phyloP scores from a whole-genome alignment of 2,329 filamentous ascomycete species.

The Daldinia sp. region DNA sequence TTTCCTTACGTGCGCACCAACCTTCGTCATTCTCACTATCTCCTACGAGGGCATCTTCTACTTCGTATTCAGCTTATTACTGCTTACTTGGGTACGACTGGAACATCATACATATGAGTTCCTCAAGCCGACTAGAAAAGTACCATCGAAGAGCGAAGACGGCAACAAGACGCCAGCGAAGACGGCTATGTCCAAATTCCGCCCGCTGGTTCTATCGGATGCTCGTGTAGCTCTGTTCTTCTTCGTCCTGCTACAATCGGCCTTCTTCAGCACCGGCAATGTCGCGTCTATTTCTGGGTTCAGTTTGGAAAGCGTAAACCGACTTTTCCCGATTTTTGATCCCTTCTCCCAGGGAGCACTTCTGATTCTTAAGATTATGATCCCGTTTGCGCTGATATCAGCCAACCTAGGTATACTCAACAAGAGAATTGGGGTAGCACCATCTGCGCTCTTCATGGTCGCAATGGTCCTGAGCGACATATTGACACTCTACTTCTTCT shows the following conservation, averaged over 20 bases:
- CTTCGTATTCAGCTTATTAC: slow-evolving; percentile 81
- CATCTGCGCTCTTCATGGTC: slow-evolving; percentile 90
- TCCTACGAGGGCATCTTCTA: slow-evolving; percentile 98
- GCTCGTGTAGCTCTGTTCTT: slow-evolving; percentile 92
- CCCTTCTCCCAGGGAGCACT: slow-evolving; percentile 91
- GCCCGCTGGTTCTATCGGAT: slow-evolving; percentile 81
- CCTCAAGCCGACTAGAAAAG: slow-evolving; percentile 43
- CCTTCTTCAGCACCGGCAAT: slow-evolving; percentile 97
- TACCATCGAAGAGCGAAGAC: slow-evolving; percentile 26
- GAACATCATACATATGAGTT: slow-evolving; percentile 77
- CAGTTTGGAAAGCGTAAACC: slow-evolving; percentile 86
- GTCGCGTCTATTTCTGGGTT: slow-evolving; percentile 94
- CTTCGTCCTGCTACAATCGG: slow-evolving; percentile 91
- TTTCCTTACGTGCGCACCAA: slow-evolving; percentile 91
- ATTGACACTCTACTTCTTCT: slow-evolving; percentile 95
- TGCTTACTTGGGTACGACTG: slow-evolving; percentile 90
- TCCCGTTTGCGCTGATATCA: slow-evolving; percentile 91
- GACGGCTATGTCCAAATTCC: slow-evolving; percentile 51
- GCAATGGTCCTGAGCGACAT: slow-evolving; percentile 93
- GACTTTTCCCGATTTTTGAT: slow-evolving; percentile 90
- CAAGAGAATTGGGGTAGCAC: slow-evolving; percentile 80
- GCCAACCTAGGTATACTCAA: slow-evolving; percentile 96
- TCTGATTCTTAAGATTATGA: slow-evolving; percentile 86
- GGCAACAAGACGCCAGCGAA: slow-evolving; percentile 32
- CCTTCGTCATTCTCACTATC: slow-evolving; percentile 95